Percentiles rank a stretch among this genome's conserved stretches.
These are phyloP conservation scores for Dissophora globulifera DNA, from an alignment of 192 early-diverging fungal species.

Conservation along the genomic window DNA sequence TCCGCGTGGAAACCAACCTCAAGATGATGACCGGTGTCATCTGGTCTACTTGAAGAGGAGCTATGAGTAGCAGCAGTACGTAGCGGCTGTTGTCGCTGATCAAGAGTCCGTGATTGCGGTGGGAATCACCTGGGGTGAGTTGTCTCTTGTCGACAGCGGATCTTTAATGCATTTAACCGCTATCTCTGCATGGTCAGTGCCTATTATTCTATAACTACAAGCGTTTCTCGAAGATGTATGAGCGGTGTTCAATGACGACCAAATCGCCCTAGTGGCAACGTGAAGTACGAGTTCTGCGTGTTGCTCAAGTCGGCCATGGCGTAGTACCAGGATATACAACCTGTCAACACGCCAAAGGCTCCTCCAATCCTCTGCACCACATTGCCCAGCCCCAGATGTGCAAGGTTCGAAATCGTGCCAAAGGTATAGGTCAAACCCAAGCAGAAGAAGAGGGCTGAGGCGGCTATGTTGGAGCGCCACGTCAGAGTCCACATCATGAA, in stretches of 20 bases:
- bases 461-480: slow-evolving; percentile 58
- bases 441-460: slow-evolving; percentile 53
- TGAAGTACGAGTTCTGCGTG: slow-evolving; percentile 62
- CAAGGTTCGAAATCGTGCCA: slow-evolving; percentile 51
- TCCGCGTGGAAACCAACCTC: no score
- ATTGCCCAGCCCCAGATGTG: slow-evolving; percentile 56
- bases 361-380: slow-evolving; percentile 52
- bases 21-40: no score
- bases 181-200: no score
- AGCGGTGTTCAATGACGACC: slow-evolving; percentile 33
- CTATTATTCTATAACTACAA: no score
- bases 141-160: no score
- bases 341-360: slow-evolving; percentile 60
- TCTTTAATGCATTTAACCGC: no score
- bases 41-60: no score
- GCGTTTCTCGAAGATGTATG: no score
- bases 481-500: slow-evolving; percentile 62
- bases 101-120: no score
- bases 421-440: slow-evolving; percentile 58
- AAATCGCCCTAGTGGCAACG: slow-evolving; percentile 55
- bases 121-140: no score
- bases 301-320: slow-evolving; percentile 63
- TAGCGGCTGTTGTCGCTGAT: no score
- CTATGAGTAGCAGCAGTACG: no score
- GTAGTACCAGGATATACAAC: slow-evolving; percentile 67